These are phyloP conservation scores for Drechslerella stenobrocha DNA, from an alignment of 2,329 filamentous ascomycete genomes.

Conservation along the genomic window DNA sequence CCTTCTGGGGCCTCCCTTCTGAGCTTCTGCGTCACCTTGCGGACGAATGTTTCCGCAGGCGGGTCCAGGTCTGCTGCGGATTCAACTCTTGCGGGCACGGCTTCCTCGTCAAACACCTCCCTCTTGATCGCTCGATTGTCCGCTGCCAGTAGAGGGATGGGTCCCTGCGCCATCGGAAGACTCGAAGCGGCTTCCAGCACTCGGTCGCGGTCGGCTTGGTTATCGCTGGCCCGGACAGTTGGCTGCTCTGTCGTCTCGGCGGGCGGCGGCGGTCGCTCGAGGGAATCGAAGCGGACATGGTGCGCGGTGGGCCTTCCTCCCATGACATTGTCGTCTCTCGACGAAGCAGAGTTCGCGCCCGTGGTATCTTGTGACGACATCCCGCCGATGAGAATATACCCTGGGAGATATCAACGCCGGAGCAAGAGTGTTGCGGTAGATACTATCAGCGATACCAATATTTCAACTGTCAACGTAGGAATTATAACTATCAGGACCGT, in stretches of 20 bases:
- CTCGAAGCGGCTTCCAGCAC: background rate
- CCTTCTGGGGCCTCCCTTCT: background rate
- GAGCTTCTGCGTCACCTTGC: constrained; percentile 9
- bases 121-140: constrained; percentile 21
- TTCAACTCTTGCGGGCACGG: background rate
- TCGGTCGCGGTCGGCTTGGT: background rate
- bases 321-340: background rate
- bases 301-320: background rate
- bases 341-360: background rate
- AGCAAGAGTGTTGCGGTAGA: too few species aligned
- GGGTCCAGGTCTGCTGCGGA: background rate
- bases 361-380: background rate
- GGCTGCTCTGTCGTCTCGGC: background rate
- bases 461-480: too few species aligned
- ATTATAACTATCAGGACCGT: too few species aligned
- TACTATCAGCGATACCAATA: too few species aligned
- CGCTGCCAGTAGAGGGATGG: constrained; percentile 4
- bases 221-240: background rate
- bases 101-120: constrained; percentile 30
- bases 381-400: too few species aligned
- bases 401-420: too few species aligned
- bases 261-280: background rate
- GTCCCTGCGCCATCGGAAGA: constrained; percentile 2
- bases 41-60: constrained; percentile 3
- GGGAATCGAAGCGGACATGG: background rate